Conservation (phyloP, 1,139 yeast species). For the Yamadazyma diddensiae region DNA sequence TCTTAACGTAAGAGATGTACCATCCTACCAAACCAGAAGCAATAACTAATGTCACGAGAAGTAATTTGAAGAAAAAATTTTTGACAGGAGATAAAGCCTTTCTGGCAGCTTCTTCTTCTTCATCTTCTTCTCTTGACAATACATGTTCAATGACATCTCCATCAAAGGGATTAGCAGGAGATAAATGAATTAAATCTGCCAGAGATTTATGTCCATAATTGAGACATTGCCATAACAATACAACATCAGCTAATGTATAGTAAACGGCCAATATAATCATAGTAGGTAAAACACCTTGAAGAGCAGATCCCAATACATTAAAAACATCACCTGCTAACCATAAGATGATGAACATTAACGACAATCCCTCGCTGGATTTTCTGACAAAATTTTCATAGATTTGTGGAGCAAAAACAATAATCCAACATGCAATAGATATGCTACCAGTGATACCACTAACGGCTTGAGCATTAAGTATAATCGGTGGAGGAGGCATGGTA, state of each 20-base stretch:
- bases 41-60: conserved; percentile 69
- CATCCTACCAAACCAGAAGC: conserved; percentile 83
- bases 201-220: conserved; percentile 58
- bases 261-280: conserved; percentile 89
- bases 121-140: conserved; percentile 36
- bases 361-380: conserved; percentile 83
- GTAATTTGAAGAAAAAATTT: conserved; percentile 40
- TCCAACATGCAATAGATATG: conserved; percentile 95
- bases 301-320: conserved; percentile 82
- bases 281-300: conserved; percentile 88
- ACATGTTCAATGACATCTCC: conserved; percentile 66
- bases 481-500: conserved; percentile 60
- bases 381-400: conserved; percentile 85
- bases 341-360: conserved; percentile 73
- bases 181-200: conserved; percentile 71
- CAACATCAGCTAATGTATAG: conserved; percentile 86
- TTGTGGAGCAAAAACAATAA: conserved; percentile 96
- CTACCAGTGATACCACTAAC: conserved; percentile 89
- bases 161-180: conserved; percentile 84
- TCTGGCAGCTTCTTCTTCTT: conserved; percentile 12
- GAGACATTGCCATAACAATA: conserved; percentile 76
- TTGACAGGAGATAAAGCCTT: conserved; percentile 5
- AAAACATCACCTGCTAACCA: conserved; percentile 92
- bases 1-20: conserved; percentile 59
- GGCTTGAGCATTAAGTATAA: conserved; percentile 68